Base-by-base conservation (phyloP, 1,139 yeast species). In the Spathaspora sp. region DNA sequence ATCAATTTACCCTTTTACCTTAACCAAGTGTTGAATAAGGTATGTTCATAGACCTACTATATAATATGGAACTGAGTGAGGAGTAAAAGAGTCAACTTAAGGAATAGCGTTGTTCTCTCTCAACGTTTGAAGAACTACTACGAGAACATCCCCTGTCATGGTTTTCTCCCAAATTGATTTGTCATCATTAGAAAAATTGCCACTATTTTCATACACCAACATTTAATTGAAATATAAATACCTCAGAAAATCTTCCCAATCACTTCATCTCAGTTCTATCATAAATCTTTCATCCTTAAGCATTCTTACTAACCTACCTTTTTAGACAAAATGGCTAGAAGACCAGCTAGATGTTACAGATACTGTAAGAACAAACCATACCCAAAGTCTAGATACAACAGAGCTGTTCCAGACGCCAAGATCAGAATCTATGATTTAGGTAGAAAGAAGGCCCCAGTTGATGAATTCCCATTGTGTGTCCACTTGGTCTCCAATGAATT, bases 261-360 rank as follows among this genome's bases (percentile, higher is more conserved):
- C 18, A 18, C 16, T 18, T 20, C 13, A 17, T 4, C 17, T 36
- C 23, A 18, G 38, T 36, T 20, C n/a, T 3, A 3, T 36, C 11
- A 37, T 15, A 16, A 13, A 18, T 38, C 13, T 9, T 5, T 9
- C 27, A 16, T 26, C 34, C n/a, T 20, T 38, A 11, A 24, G 9
- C 4, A 11, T 36, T 18, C n/a, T 27, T 66, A 71, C 77, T 70
- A 70, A 68, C 75, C 52, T 10, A n/a, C 34, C 20, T 34, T 36
- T 43, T 34, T 51, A 69, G 72, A 68, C 83, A 89, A 86, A 76
- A 93, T 93, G 99, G 98, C 99, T 78, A 91, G 99, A 83, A 93
- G 99, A 89, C 99, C 99, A 80, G 99, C 99, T 86, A 89, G 98
- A 86, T 93, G 99, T 86, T 93, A 93, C 97, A 90, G 99, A 84